A percentile compares a stretch with the other conserved stretches of the same genome.
These are phyloP conservation scores for Solanum commersonii DNA, from an alignment of 257 asterid species.

Conservation along the genomic window DNA sequence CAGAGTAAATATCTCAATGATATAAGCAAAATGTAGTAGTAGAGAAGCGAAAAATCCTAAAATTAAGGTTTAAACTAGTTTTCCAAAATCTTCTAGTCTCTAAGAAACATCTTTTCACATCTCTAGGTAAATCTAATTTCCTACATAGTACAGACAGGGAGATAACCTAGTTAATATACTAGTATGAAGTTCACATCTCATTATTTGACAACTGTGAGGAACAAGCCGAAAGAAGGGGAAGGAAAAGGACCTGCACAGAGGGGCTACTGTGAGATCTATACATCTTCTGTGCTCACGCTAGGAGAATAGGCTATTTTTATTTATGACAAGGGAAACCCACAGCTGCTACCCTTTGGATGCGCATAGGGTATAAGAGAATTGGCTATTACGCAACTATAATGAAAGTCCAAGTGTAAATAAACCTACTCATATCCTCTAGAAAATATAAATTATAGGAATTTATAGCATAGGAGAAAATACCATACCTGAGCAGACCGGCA, in stretches of 20 bases:
- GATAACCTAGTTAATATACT: not conserved
- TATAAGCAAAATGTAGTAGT: not conserved
- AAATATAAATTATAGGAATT: not conserved
- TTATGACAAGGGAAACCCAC: no score
- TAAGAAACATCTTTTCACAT: not conserved
- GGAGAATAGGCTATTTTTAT: not conserved
- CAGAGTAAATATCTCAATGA: not conserved
- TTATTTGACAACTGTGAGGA: not conserved
- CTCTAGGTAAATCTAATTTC: not conserved
- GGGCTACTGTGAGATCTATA: not conserved
- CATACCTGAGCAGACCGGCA: constrained; percentile 67
- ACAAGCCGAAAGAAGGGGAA: not conserved
- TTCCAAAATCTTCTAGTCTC: not conserved
- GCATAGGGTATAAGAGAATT: not conserved
- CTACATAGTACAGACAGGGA: not conserved
- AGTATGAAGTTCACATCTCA: not conserved
- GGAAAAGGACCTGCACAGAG: not conserved
- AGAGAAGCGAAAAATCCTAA: not conserved
- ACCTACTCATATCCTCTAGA: not conserved
- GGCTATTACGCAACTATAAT: not conserved
- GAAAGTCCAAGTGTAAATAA: not conserved
- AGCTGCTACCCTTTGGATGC: no score
- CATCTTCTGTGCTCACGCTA: not conserved
- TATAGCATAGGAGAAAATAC: not conserved
- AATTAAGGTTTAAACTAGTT: not conserved